Evolutionary conservation across 768 basidiomycete genomes (phyloP).

Genomic region (Gautieria morchelliformis): DNA sequence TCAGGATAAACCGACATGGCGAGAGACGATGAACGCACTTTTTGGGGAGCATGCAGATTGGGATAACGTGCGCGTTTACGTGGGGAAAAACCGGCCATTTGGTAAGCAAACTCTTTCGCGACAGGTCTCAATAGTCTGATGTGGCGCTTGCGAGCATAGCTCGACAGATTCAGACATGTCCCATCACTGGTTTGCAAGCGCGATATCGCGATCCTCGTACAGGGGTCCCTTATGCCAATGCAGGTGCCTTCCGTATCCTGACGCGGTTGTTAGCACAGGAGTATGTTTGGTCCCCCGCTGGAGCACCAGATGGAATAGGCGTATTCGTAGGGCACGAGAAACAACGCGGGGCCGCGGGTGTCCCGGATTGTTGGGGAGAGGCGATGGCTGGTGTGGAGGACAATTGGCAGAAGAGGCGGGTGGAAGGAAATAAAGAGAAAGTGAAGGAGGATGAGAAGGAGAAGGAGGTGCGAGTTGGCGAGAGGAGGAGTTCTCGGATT

Average conservation of each 20-base stretch:
- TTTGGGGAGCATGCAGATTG: constrained; percentile 82
- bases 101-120: constrained; percentile 29
- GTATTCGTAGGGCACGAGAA: constrained; percentile 18
- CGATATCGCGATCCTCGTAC: constrained; percentile 74
- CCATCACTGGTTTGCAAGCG: constrained; percentile 70
- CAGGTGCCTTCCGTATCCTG: constrained; percentile 54
- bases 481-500: constrained; percentile 7
- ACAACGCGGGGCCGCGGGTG: constrained; percentile 16
- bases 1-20: constrained; percentile 45
- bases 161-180: constrained; percentile 57
- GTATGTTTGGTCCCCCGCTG: constrained; percentile 47
- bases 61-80: constrained; percentile 60
- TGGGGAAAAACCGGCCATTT: constrained; percentile 54
- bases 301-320: constrained; percentile 15
- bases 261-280: constrained; percentile 54
- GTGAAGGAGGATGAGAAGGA: constrained; percentile 2
- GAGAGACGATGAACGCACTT: constrained; percentile 67
- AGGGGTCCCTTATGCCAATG: constrained; percentile 68
- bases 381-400: constrained; percentile 8
- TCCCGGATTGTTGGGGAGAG: constrained; percentile 13
- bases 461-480: constrained; percentile 6
- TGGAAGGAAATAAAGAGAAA: neutral
- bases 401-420: neutral
- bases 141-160: constrained; percentile 29
- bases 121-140: constrained; percentile 9